Conservation (phyloP, 73 alveolate species). For the Symbiodinium pilosum region DNA sequence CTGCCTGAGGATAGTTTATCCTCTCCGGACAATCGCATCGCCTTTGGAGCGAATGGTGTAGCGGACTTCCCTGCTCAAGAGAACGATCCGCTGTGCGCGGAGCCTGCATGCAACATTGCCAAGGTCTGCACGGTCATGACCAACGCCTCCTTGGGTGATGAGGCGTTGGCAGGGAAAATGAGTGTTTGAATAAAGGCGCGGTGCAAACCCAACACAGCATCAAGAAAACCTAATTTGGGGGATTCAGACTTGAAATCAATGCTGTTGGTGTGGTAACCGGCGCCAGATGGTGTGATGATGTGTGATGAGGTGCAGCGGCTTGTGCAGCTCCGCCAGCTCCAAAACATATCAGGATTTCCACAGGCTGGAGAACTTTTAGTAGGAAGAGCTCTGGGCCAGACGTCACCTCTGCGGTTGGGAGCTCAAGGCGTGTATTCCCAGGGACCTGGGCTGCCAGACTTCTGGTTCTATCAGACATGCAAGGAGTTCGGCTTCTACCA, state of each 20-base stretch:
- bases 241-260: too few species aligned
- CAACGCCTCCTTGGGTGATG: background rate
- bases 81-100: slow-evolving; percentile 49
- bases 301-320: slow-evolving; percentile 25
- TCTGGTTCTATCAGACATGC: slow-evolving; percentile 68
- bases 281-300: too few species aligned
- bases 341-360: background rate
- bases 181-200: too few species aligned
- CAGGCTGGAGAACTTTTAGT: background rate
- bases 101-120: slow-evolving; percentile 67
- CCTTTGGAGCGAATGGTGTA: background rate
- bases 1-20: background rate
- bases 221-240: too few species aligned
- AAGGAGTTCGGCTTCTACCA: slow-evolving; percentile 91
- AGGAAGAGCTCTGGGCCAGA: background rate
- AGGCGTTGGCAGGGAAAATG: too few species aligned
- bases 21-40: background rate
- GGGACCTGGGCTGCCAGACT: background rate
- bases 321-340: background rate
- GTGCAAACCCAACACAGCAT: too few species aligned
- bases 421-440: background rate
- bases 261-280: too few species aligned
- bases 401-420: background rate
- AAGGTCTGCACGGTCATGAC: slow-evolving; percentile 19
- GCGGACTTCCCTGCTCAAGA: slow-evolving; percentile 22